Base-by-base conservation (phyloP, 441 rosid species). In the Kokia cookei region DNA sequence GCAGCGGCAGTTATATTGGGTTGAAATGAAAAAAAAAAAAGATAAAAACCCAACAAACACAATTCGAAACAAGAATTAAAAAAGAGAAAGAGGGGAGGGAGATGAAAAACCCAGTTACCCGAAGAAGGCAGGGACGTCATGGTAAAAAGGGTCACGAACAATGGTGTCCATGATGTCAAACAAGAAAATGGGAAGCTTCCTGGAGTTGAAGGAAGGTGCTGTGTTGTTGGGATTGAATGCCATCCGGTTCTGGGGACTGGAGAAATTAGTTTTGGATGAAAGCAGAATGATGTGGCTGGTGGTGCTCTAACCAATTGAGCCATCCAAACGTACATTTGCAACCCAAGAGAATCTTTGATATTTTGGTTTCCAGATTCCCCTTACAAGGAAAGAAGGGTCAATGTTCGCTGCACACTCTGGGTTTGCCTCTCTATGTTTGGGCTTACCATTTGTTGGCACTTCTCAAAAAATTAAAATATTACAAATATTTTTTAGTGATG, bases 121-220 rank as follows among this genome's bases (percentile, higher is more conserved):
- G 62, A 91, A 91, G 83, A 91, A 93, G 51, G 89, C 76, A 81
- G 98, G 93, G 75, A 93, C 79, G 57, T 93, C 94, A 17, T 88
- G 85, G 84, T 89, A 88, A 79, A 93, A 93, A 47, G 98, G 98
- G 83, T 90, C 98, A 37, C 94, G 97, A 82, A 94, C 98, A 65
- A 92, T 82, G 50, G 97, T 94, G 89, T 92, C 97, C 98, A 94
- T 94, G 69, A 94, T 85, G 82, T 91, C 97, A 73, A 94, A 92
- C 60, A 92, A 95, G 83, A 91, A 81, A 1, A 92, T 64, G 26
- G 97, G 95, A 54, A 88, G 96, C 87, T 86, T 86, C 76, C 97
- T 77, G 26, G 42, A 27, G n/a, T 62, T 35, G 17, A 24, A 19
- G 59, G 75, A 22, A 24, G 55, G 3, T 4, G 54, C 8, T 9